Conservation (phyloP, 192 early-diverging fungal species). For the Coemansia sp. region DNA sequence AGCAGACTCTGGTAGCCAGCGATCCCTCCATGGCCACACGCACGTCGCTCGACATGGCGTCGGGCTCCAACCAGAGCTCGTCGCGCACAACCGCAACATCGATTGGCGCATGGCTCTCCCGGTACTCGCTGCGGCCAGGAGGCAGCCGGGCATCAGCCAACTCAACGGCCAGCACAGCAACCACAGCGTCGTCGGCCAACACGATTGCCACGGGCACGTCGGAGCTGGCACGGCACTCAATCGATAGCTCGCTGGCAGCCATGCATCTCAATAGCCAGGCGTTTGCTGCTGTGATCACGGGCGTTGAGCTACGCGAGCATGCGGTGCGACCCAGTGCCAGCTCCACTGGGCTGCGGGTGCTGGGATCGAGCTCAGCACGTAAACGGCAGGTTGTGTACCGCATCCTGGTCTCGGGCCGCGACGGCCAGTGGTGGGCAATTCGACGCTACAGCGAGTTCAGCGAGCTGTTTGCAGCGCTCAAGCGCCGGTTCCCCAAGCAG, state of each 20-base stretch:
- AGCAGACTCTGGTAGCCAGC: slow-evolving; percentile 44
- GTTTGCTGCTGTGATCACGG: slow-evolving; percentile 47
- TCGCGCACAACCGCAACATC: slow-evolving; percentile 9
- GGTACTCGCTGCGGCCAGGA: slow-evolving; percentile 38
- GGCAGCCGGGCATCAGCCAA: slow-evolving; percentile 39
- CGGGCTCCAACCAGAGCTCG: slow-evolving; percentile 2
- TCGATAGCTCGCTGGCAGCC: slow-evolving; percentile 42
- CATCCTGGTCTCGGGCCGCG: slow-evolving; percentile 46
- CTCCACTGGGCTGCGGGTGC: slow-evolving; percentile 15
- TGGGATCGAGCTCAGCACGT: slow-evolving; percentile 10
- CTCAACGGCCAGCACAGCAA: slow-evolving; percentile 34
- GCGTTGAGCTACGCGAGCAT: slow-evolving; percentile 43
- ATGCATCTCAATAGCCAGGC: slow-evolving; percentile 38
- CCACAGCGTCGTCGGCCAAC: slow-evolving; percentile 28
- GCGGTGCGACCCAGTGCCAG: slow-evolving; percentile 14
- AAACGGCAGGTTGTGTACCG: slow-evolving; percentile 45
- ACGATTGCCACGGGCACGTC: slow-evolving; percentile 22
- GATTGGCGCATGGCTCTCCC: slow-evolving; percentile 48
- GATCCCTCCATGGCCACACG: slow-evolving; percentile 30
- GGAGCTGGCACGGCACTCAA: slow-evolving; percentile 47
- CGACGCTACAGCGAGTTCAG: slow-evolving; percentile 52
- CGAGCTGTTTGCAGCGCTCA: slow-evolving; percentile 30
- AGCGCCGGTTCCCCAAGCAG: slow-evolving; percentile 30
- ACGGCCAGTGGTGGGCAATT: slow-evolving; percentile 46
- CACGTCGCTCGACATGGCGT: slow-evolving; percentile 29